Conservation (phyloP, 768 basidiomycete species). For the Filobasidium wieringae region DNA sequence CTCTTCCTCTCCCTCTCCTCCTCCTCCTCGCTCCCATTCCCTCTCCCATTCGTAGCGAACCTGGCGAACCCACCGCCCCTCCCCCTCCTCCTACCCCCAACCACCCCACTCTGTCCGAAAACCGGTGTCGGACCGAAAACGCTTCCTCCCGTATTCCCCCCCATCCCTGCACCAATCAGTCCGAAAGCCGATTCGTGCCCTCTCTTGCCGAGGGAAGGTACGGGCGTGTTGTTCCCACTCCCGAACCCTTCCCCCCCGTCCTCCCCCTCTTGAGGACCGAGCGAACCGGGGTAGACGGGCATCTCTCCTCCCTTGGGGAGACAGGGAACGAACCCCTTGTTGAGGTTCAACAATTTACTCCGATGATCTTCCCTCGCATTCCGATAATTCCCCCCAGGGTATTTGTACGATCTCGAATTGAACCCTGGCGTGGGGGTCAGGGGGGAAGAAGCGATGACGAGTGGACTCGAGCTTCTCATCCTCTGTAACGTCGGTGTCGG, state of each 20-base stretch:
- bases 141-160: neutral
- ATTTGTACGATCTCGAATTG: neutral
- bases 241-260: neutral
- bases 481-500: neutral
- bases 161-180: too few species aligned
- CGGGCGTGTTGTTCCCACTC: neutral
- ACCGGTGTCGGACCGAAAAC: neutral
- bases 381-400: neutral
- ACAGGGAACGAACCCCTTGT: neutral
- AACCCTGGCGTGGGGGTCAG: neutral
- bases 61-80: neutral
- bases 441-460: neutral
- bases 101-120: neutral
- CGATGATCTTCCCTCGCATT: neutral
- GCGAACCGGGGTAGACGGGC: neutral
- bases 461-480: neutral
- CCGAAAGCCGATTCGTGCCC: neutral
- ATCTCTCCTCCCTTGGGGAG: neutral
- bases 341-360: neutral
- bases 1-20: constrained; percentile 1
- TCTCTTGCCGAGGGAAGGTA: neutral
- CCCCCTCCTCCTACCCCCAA: neutral
- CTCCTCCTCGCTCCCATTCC: neutral
- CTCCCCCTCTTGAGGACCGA: neutral
- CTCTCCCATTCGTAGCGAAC: neutral